Base-by-base conservation (phyloP, 2,329 filamentous ascomycete species). In the Apiospora sp. region DNA sequence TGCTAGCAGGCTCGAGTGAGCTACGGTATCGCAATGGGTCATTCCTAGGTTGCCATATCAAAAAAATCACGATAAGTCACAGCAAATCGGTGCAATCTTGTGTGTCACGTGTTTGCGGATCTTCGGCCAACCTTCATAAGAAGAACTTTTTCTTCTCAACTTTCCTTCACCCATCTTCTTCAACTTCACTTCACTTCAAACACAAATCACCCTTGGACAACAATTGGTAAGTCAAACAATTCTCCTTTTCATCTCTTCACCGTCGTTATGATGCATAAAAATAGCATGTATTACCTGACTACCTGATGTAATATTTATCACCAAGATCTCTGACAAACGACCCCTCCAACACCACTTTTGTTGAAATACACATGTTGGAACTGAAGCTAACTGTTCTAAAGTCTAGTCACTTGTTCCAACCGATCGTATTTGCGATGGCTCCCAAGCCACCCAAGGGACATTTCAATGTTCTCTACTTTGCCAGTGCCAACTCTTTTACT, bases 391-490 rank as follows among this genome's bases (percentile, higher is more conserved):
- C 67, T 48, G 24, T 49, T 74, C 8, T 70, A 22, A 34, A 70
- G 68, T 27, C 34, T 58, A 70, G 68, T 70, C 44, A 22, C 27
- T n/a, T 64, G 44, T 30, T 48, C 51, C 24, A 64, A 41, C 70
- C 58, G 74, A 61, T 30, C 12, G n/a, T 68, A 19, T 44, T 12
- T 10, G 48, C 16, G 46, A 74, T 74, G 73, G 67, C 58, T 51
- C 79, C 86, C 0, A 88, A 86, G 74, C 82, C 88, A 14, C 89
- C 90, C 0, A 75, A 84, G 61, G 91, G 88, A n/a, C 88, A 93
- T 76, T 97, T 96, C 84, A 93, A 88, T 72, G 85, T 97, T 67
- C 89, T 96, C 71, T 97, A 96, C 84, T 97, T 97, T 83, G 94
- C 94, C 72, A 89, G 90, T 74, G 93, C 93, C 19, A 88, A 89